A percentile compares a stretch with the other conserved stretches of the same genome.
Conservation (phyloP, 805 yeast species). For the Limtongia smithiae region DNA sequence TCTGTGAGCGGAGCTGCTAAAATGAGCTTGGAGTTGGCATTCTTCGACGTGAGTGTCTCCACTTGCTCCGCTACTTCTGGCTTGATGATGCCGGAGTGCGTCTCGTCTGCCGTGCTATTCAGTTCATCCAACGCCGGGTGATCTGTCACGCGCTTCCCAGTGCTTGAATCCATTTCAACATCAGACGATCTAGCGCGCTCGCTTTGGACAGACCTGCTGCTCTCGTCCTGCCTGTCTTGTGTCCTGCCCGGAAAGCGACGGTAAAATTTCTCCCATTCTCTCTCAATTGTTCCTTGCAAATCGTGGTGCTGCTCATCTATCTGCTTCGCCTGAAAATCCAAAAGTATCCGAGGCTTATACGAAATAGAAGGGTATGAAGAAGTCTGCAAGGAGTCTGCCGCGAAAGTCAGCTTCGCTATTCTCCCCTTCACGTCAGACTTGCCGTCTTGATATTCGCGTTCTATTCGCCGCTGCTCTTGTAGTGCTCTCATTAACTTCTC, state of each 20-base stretch:
- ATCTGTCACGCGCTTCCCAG: too few species aligned
- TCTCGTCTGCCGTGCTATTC: too few species aligned
- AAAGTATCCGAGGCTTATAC: constrained; percentile 5
- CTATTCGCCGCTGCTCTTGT: neutral
- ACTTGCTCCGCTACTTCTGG: too few species aligned
- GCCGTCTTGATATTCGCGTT: neutral
- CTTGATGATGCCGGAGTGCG: too few species aligned
- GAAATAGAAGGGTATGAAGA: constrained; percentile 1
- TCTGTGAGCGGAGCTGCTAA: too few species aligned
- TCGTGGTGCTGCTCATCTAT: constrained; percentile 9
- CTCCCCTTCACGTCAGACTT: neutral
- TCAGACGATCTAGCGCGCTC: too few species aligned
- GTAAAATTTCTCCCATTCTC: constrained; percentile 11
- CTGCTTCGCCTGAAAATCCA: constrained; percentile 3
- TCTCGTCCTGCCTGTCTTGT: constrained; percentile 6
- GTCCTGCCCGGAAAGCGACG: constrained; percentile 2
- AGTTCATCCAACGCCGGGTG: too few species aligned
- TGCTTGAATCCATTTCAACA: too few species aligned
- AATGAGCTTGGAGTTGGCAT: too few species aligned
- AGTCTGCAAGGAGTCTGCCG: constrained; percentile 6
- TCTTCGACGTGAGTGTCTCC: too few species aligned
- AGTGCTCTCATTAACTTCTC: constrained; percentile 3
- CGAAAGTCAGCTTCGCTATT: constrained; percentile 1
- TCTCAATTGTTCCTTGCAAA: constrained; percentile 3
- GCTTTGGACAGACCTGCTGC: too few species aligned